phyloP scores from a whole-genome alignment of 2,329 filamentous ascomycete genomes.

The Penicillium sp. region DNA sequence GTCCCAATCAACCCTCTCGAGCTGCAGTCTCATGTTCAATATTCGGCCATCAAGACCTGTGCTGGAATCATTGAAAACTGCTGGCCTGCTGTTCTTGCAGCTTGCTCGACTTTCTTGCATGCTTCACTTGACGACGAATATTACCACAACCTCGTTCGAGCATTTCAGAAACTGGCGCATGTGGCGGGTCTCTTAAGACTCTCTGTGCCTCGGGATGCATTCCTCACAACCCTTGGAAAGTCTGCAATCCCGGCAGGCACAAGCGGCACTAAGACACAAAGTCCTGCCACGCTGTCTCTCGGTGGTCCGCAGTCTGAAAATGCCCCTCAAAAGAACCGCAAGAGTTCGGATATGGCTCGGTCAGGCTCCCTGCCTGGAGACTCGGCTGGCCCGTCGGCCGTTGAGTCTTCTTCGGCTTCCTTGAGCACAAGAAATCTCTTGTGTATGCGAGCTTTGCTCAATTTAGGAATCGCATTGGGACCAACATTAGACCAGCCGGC shows the following conservation, averaged over 20 bases:
- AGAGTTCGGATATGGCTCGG: conserved; percentile 36
- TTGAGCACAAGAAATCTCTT: conserved; percentile 89
- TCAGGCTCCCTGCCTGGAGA: conserved; percentile 38
- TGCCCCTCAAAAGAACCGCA: conserved; percentile 39
- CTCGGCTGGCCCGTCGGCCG: conserved; percentile 27
- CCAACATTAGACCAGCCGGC: conserved; percentile 78
- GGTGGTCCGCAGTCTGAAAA: conserved; percentile 32
- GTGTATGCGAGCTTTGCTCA: conserved; percentile 88
- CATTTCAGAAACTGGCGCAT: conserved; percentile 94
- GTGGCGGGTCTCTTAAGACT: conserved; percentile 88
- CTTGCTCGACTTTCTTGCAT: conserved; percentile 93
- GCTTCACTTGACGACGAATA: conserved; percentile 91
- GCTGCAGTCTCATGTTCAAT: conserved; percentile 73
- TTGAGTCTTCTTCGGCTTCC: conserved; percentile 57
- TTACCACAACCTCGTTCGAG: conserved; percentile 87
- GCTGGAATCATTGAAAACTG: conserved; percentile 86
- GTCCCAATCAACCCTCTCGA: conserved; percentile 80
- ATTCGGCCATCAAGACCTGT: conserved; percentile 74
- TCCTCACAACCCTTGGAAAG: conserved; percentile 92
- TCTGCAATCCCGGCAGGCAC: conserved; percentile 84
- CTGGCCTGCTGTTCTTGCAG: conserved; percentile 94
- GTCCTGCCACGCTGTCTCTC: conserved; percentile 21
- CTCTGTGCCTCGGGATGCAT: conserved; percentile 86
- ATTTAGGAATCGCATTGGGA: conserved; percentile 90
- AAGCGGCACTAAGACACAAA: conserved; percentile 31